Base-by-base conservation (phyloP, 1,139 yeast species). In the Geotrichum phurueaensis region DNA sequence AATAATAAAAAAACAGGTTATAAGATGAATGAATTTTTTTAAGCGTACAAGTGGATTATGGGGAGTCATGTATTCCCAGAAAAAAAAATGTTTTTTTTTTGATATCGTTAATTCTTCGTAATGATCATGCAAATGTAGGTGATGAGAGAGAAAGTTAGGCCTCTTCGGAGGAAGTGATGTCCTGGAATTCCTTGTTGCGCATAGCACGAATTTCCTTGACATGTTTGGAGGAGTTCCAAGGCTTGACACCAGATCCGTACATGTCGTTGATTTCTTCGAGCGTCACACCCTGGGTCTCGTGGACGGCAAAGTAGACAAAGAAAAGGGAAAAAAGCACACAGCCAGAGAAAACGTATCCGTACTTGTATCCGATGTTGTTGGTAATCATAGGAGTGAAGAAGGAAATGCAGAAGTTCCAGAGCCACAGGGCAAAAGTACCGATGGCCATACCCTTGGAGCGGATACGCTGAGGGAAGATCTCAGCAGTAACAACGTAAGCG, bases 391-490 rank as follows among this genome's bases (percentile, higher is more conserved):
- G 90, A 50, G 92, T 86, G 70, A 84, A 84, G 75, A 84, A 82
- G 0, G 91, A 86, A 75, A 87, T 86, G 62, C 84, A 81, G 78
- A 57, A 55, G 48, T 58, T 60, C 55, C 60, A 57, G 85, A 86
- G 74, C 64, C 64, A 62, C 48, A 56, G 54, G 47, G 60, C 43
- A 31, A 56, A 60, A 25, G 54, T 60, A 22, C 61, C 64, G n/a
- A 62, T 76, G 53, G 92, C 85, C 79, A 89, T 87, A 63, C 90
- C 89, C 77, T 87, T 86, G 43, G 92, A 83, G 76, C 94, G 83
- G 66, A 88, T 85, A 69, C 92, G 84, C 65, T 87, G 79, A 59
- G 96, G 92, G 75, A 84, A 89, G 53, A 87, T 79, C 75, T 89
- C 96, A 49, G 94, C 86, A 60, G 86, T 82, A 67, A 87, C 84